These are phyloP conservation scores for Gossypium trilobum DNA, from an alignment of 441 rosid species.

Conservation along the genomic window DNA sequence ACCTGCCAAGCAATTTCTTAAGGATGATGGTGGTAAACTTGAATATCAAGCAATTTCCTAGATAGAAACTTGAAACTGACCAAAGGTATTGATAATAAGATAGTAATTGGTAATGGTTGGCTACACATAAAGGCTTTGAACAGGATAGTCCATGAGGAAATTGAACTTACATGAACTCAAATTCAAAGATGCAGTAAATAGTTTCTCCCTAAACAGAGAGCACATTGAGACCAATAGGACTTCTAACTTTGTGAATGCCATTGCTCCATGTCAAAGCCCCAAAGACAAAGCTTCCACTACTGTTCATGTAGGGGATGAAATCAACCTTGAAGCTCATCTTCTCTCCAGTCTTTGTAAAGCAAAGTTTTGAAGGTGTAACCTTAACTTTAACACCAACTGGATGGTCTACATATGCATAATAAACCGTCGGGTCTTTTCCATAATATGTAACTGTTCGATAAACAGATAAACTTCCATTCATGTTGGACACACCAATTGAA, in stretches of 20 bases:
- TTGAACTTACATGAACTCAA: neutral
- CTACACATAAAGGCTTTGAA: neutral
- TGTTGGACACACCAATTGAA: slow-evolving; percentile 37
- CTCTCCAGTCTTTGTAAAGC: slow-evolving; percentile 30
- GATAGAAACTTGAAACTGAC: neutral
- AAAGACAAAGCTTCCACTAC: slow-evolving; percentile 34
- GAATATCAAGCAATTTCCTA: neutral
- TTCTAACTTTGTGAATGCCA: slow-evolving; percentile 29
- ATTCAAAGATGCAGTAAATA: neutral
- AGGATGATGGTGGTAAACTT: neutral
- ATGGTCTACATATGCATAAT: slow-evolving; percentile 21
- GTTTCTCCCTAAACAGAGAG: slow-evolving; percentile 9
- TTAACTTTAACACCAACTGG: slow-evolving; percentile 30
- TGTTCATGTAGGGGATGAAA: slow-evolving; percentile 28
- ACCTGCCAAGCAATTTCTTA: neutral
- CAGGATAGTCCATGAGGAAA: neutral
- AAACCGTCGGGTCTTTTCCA: slow-evolving; percentile 29
- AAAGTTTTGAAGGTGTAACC: slow-evolving; percentile 33
- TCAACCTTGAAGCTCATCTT: slow-evolving; percentile 34
- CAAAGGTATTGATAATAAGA: neutral
- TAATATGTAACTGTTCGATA: slow-evolving; percentile 35
- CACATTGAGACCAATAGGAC: slow-evolving; percentile 38
- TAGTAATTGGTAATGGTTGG: neutral
- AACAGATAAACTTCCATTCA: slow-evolving; percentile 34
- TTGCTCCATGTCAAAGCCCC: slow-evolving; percentile 46